Conservation (phyloP, 2,329 filamentous ascomycete genomes). For the Nakataea oryzae region DNA sequence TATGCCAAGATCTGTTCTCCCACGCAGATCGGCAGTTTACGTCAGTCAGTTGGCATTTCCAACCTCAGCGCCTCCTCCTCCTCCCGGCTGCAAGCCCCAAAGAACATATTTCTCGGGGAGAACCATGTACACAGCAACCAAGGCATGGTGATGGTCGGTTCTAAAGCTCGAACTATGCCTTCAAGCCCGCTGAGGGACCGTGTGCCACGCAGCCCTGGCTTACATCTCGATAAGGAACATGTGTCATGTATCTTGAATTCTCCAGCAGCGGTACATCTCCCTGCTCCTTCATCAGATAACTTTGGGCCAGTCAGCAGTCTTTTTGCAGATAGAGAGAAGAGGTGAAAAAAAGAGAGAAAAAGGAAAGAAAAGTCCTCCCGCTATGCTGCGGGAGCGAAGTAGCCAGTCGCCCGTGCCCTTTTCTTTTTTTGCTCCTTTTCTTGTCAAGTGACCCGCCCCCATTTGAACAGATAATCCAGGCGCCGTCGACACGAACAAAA, state of each 20-base stretch:
- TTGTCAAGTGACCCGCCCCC: background rate
- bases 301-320: background rate
- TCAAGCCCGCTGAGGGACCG: no score
- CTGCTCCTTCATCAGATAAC: background rate
- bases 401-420: slow-evolving; percentile 1
- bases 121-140: no score
- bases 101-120: no score
- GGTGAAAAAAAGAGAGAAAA: background rate
- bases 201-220: background rate
- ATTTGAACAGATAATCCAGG: background rate
- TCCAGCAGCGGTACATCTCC: background rate
- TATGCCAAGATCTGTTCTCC: no score
- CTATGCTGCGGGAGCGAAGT: background rate
- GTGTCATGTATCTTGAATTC: background rate
- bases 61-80: no score
- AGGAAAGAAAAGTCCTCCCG: background rate
- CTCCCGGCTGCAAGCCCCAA: no score
- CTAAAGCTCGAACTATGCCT: no score
- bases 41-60: no score
- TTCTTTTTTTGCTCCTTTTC: slow-evolving; percentile 1
- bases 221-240: background rate
- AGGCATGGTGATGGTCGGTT: no score
- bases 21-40: no score
- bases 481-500: background rate
- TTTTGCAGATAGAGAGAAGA: background rate